Conservation (phyloP, 2,329 filamentous ascomycete genomes). For the Thermoascus crustaceus region DNA sequence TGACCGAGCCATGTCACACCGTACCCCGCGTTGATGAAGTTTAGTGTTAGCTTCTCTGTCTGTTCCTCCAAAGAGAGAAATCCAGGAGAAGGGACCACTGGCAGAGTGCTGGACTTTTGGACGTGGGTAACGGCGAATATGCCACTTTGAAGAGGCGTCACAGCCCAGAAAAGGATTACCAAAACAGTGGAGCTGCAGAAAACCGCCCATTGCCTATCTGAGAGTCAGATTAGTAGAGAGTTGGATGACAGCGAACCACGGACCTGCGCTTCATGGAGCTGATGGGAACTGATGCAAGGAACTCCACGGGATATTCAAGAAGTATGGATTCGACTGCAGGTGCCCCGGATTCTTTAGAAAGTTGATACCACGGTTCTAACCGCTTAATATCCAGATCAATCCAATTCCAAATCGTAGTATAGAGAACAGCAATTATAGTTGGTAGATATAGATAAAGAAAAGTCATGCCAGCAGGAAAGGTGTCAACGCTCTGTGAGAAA, state of each 20-base stretch:
- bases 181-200: slow-evolving; percentile 42
- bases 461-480: slow-evolving; percentile 27
- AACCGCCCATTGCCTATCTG: slow-evolving; percentile 45
- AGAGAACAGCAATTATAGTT: slow-evolving; percentile 47
- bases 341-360: slow-evolving; percentile 43
- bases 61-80: slow-evolving; percentile 25
- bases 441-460: slow-evolving; percentile 47
- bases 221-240: slow-evolving; percentile 8
- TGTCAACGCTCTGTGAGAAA: slow-evolving; percentile 26
- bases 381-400: slow-evolving; percentile 52
- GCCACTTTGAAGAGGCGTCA: slow-evolving; percentile 50
- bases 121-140: slow-evolving; percentile 40
- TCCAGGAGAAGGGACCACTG: slow-evolving; percentile 16
- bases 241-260: slow-evolving; percentile 3
- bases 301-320: slow-evolving; percentile 48
- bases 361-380: slow-evolving; percentile 53
- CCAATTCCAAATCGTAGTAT: slow-evolving; percentile 52
- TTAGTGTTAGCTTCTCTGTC: slow-evolving; percentile 19
- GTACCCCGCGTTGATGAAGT: slow-evolving; percentile 40
- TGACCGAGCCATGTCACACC: slow-evolving; percentile 28
- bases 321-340: slow-evolving; percentile 40
- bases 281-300: slow-evolving; percentile 38
- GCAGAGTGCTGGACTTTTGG: neutral
- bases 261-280: slow-evolving; percentile 27
- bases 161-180: slow-evolving; percentile 46